A percentile compares a stretch with the other conserved stretches of the same genome.
phyloP scores from a whole-genome alignment of 768 basidiomycete species.

The Boletus huronensis region DNA sequence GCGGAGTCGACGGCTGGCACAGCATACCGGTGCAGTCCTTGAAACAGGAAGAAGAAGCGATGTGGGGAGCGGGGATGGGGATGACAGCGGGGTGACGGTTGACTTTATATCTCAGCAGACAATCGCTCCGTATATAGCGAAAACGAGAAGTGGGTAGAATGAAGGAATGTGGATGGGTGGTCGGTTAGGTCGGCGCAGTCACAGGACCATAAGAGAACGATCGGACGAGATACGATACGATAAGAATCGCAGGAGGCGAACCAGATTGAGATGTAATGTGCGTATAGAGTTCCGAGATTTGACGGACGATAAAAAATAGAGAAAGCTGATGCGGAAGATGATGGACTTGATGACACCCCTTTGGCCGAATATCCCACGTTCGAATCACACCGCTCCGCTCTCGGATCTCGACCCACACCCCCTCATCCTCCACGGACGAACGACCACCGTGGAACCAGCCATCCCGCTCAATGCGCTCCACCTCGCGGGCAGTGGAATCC shows the following conservation, averaged over 20 bases:
- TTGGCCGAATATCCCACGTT: conserved; percentile 4
- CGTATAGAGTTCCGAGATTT: conserved; percentile 22
- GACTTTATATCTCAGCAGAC: conserved; percentile 32
- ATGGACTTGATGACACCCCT: conserved; percentile 4
- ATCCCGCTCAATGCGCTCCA: not conserved
- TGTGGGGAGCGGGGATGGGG: conserved; percentile 12
- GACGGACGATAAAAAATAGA: conserved; percentile 15
- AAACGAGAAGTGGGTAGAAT: conserved; percentile 13
- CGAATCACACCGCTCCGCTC: not conserved
- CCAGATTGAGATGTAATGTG: conserved; percentile 7
- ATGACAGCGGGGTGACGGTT: conserved; percentile 11
- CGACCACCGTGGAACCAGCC: not conserved
- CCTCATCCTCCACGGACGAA: not conserved
- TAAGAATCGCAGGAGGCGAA: conserved; percentile 20
- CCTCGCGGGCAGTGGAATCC: not conserved
- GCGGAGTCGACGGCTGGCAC: not conserved
- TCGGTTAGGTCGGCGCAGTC: conserved; percentile 19
- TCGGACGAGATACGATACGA: conserved; percentile 32
- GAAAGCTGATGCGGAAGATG: conserved; percentile 8
- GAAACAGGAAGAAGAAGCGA: conserved; percentile 7
- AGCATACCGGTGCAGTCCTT: conserved; percentile 17
- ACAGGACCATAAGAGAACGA: conserved; percentile 31
- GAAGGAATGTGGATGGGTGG: conserved; percentile 12
- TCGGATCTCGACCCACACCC: not conserved
- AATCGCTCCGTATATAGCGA: conserved; percentile 16